A percentile compares a stretch with the other conserved stretches of the same genome.
phyloP scores from a whole-genome alignment of 2,329 filamentous ascomycete species.

The Nannizziopsis arthrosporioides region DNA sequence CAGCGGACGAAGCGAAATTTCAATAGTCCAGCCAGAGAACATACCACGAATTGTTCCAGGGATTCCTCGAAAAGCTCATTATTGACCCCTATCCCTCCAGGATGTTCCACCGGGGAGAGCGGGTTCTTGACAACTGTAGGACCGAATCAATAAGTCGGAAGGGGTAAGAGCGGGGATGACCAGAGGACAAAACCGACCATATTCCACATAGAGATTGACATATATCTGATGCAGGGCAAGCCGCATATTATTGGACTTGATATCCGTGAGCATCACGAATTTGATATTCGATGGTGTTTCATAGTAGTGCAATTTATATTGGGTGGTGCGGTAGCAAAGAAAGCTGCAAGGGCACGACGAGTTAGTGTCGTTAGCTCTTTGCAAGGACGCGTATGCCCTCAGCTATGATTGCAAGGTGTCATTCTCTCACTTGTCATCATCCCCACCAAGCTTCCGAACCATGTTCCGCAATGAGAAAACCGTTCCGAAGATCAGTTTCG shows the following conservation, averaged over 20 bases:
- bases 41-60: conserved; percentile 41
- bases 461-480: conserved; percentile 95
- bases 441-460: conserved; percentile 85
- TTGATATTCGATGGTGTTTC: conserved; percentile 93
- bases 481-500: conserved; percentile 93
- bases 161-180: background rate
- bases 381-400: background rate
- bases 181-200: conserved; percentile 44
- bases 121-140: conserved; percentile 52
- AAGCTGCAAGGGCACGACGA: conserved; percentile 47
- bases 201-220: conserved; percentile 95
- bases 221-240: conserved; percentile 97
- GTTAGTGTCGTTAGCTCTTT: conserved; percentile 14
- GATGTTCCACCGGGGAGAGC: conserved; percentile 49
- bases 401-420: background rate
- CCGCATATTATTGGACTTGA: conserved; percentile 75
- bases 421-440: conserved; percentile 57
- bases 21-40: background rate
- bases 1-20: background rate
- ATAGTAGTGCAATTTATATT: conserved; percentile 99
- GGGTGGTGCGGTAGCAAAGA: conserved; percentile 79
- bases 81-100: conserved; percentile 49
- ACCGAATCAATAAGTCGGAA: background rate
- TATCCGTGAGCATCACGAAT: conserved; percentile 93
- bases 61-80: conserved; percentile 55